Conservation (phyloP, 1,284 basidiomycete genomes). For the Leccinum subfulvum region DNA sequence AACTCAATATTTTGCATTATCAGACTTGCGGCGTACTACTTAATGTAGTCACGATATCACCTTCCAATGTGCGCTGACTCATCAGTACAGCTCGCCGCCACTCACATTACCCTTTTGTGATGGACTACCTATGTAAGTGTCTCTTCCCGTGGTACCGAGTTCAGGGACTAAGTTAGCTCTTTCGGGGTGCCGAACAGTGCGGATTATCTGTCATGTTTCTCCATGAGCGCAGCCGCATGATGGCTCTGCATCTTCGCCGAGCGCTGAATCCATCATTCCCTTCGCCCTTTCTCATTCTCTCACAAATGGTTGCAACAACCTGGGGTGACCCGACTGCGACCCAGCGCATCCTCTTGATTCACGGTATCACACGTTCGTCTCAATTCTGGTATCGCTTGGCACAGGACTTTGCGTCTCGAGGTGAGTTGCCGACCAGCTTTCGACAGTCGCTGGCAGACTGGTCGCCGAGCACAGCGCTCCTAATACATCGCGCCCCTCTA, state of each 20-base stretch:
- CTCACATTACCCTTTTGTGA: too few species aligned
- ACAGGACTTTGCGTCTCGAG: slow-evolving; percentile 11
- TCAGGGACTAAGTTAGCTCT: background rate
- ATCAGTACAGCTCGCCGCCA: too few species aligned
- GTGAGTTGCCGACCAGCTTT: slow-evolving; percentile 1
- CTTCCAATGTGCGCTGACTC: too few species aligned
- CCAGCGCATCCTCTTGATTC: slow-evolving; percentile 20
- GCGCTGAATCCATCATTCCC: background rate
- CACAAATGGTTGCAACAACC: background rate
- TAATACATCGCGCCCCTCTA: background rate
- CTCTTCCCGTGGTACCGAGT: too few species aligned
- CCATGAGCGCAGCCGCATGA: background rate
- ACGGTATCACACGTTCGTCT: slow-evolving; percentile 12
- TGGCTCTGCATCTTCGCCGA: background rate
- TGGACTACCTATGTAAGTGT: too few species aligned
- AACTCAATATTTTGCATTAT: too few species aligned
- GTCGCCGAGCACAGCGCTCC: background rate
- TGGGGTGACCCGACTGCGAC: slow-evolving; percentile 18
- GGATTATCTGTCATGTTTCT: background rate
- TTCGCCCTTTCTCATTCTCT: background rate
- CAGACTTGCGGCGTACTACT: too few species aligned
- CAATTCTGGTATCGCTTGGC: slow-evolving; percentile 13
- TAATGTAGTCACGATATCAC: too few species aligned
- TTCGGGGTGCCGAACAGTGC: background rate
- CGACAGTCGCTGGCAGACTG: background rate